Conservation (phyloP, 2,329 filamentous ascomycete species). For the Diplodia scrobiculata region DNA sequence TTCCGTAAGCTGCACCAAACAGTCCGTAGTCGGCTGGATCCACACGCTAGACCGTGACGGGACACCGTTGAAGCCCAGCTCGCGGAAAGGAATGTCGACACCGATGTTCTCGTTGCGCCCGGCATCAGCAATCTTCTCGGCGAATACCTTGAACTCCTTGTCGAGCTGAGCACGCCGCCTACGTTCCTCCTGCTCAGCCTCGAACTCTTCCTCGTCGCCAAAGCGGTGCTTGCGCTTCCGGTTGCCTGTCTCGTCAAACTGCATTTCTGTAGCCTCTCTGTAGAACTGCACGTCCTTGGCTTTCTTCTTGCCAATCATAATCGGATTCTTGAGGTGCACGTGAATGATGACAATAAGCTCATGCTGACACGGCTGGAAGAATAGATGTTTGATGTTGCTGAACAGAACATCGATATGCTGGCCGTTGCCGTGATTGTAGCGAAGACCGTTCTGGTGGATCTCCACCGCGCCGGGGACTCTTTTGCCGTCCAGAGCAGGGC, state of each 20-base stretch:
- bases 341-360: conserved; percentile 98
- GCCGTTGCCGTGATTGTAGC: conserved; percentile 79
- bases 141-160: conserved; percentile 92
- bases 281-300: conserved; percentile 99
- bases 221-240: conserved; percentile 96
- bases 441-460: conserved; percentile 98
- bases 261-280: conserved; percentile 94
- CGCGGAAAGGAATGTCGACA: conserved; percentile 94
- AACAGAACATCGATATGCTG: conserved; percentile 88
- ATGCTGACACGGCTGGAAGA: conserved; percentile 96
- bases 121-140: conserved; percentile 95
- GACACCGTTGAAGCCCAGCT: conserved; percentile 95
- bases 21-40: conserved; percentile 94
- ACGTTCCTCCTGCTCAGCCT: conserved; percentile 96
- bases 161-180: conserved; percentile 88
- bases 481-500: conserved; percentile 94
- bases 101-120: conserved; percentile 87
- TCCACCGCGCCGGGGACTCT: conserved; percentile 93
- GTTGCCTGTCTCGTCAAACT: conserved; percentile 98
- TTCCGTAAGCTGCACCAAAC: conserved; percentile 93
- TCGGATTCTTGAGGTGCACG: conserved; percentile 95
- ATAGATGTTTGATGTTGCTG: conserved; percentile 96
- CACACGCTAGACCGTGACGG: conserved; percentile 94
- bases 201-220: conserved; percentile 97
- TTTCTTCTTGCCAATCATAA: conserved; percentile 98